These are phyloP conservation scores for Cadophora sp. DNA, from an alignment of 2,329 filamentous ascomycete species.

Conservation along the genomic window DNA sequence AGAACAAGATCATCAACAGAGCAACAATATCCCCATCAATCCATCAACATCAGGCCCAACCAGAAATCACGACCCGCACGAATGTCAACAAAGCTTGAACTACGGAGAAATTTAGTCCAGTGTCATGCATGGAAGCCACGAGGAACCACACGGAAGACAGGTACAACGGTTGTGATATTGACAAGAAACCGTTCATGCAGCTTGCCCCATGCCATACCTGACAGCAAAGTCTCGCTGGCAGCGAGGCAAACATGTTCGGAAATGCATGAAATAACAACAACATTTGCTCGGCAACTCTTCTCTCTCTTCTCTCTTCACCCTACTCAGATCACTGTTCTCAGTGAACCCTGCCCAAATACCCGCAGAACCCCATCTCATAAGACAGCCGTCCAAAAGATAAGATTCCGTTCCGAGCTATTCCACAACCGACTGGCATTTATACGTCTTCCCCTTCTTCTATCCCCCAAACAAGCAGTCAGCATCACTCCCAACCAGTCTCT, in stretches of 20 bases:
- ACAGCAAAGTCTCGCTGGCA: neutral
- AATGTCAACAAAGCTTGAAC: neutral
- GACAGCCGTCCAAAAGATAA: no score
- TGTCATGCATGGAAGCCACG: neutral
- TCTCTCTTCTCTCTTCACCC: neutral
- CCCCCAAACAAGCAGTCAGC: neutral
- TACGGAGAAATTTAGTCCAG: neutral
- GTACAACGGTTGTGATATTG: neutral
- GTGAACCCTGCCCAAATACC: neutral
- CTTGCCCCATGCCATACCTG: neutral
- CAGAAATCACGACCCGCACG: neutral
- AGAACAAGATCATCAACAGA: no score
- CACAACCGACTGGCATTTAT: constrained; percentile 2
- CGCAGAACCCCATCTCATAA: no score
- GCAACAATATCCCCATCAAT: no score
- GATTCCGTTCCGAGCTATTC: neutral
- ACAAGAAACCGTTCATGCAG: neutral
- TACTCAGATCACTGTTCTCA: neutral
- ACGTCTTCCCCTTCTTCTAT: neutral
- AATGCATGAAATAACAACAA: neutral
- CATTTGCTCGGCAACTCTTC: neutral
- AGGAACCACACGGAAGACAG: neutral
- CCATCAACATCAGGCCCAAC: no score
- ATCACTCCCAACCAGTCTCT: neutral
- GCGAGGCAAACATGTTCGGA: neutral